phyloP scores from a whole-genome alignment of 768 basidiomycete genomes.

The Lentinula edodes region DNA sequence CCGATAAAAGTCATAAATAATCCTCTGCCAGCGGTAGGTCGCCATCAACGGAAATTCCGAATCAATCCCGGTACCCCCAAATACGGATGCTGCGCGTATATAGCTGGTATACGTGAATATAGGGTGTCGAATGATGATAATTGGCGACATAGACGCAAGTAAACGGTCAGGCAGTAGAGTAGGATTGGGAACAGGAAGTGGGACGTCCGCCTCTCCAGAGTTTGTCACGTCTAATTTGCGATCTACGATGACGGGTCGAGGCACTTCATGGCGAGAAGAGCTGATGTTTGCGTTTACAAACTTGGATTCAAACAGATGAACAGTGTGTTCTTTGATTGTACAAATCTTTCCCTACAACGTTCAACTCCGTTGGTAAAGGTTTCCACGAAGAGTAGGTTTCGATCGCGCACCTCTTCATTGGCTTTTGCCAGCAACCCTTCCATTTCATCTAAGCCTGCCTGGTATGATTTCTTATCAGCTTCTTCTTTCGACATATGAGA shows the following conservation, averaged over 20 bases:
- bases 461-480: background rate
- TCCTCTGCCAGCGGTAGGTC: background rate
- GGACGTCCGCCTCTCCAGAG: background rate
- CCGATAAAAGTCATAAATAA: conserved; percentile 4
- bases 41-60: background rate
- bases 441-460: conserved; percentile 1
- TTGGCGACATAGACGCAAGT: background rate
- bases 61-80: conserved; percentile 1
- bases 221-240: background rate
- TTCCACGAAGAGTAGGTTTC: too few species aligned
- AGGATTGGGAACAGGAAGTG: conserved; percentile 3
- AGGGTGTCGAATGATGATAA: conserved; percentile 7
- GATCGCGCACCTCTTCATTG: background rate
- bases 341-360: background rate
- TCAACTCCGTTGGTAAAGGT: background rate
- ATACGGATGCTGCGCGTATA: background rate
- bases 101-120: background rate
- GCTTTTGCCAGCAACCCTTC: background rate
- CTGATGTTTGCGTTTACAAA: background rate
- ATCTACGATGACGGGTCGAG: background rate
- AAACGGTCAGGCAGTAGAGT: conserved; percentile 3
- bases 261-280: background rate
- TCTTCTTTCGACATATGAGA: background rate
- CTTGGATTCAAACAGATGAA: background rate
- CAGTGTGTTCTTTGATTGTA: conserved; percentile 1